phyloP scores from a whole-genome alignment of 2,329 filamentous ascomycete species.

The Colletotrichum tropicale region DNA sequence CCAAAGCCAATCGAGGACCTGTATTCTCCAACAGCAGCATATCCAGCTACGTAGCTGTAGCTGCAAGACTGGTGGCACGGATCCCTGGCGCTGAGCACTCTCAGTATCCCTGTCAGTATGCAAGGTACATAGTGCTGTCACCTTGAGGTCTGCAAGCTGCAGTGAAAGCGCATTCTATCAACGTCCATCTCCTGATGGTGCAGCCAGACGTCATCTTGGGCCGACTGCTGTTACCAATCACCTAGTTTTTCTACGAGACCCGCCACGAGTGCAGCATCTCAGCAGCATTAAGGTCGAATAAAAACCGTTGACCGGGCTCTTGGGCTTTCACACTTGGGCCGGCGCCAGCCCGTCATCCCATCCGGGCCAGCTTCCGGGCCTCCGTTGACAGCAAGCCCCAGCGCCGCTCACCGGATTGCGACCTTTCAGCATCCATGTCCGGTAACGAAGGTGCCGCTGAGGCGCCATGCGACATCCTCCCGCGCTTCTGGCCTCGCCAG shows the following conservation, averaged over 20 bases:
- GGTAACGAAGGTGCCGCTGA: not conserved
- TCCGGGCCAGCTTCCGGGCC: not conserved
- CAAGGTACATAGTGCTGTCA: constrained; percentile 1
- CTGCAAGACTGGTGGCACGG: not conserved
- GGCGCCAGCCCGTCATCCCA: not conserved
- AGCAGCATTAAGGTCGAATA: not conserved
- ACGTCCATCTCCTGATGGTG: not conserved
- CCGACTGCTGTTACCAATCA: not conserved
- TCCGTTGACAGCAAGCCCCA: not conserved
- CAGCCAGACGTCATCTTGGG: not conserved
- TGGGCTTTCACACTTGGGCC: not conserved
- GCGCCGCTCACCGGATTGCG: not conserved
- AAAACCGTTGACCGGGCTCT: not conserved
- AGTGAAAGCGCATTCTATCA: not conserved
- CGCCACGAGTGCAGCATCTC: not conserved
- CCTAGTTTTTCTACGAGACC: not conserved
- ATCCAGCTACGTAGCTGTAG: not conserved
- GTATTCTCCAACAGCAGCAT: not conserved
- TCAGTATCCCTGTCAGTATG: constrained; percentile 1
- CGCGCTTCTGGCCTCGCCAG: not conserved
- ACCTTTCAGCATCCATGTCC: not conserved
- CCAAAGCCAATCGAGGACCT: not conserved
- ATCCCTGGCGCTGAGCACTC: not conserved
- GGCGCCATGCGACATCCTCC: not conserved
- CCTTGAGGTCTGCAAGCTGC: not conserved